Conservation (phyloP, 208 protist species). For the Crithidia thermophila region DNA sequence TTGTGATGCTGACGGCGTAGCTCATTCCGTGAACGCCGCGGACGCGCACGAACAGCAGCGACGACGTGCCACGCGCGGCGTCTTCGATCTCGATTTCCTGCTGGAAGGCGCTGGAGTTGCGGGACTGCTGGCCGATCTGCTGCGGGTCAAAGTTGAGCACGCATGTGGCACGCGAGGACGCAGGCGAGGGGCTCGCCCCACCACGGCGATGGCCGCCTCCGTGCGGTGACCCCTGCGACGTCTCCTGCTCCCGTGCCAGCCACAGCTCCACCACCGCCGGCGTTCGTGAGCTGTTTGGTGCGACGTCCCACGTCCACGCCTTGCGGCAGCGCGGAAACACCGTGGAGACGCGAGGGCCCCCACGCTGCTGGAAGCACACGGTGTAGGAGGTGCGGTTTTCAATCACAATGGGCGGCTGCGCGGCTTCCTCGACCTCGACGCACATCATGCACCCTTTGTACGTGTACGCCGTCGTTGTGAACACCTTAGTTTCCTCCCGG, state of each 20-base stretch:
- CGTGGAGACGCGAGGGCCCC: slow-evolving; percentile 20
- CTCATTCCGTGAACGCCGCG: slow-evolving; percentile 58
- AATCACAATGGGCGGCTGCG: slow-evolving; percentile 62
- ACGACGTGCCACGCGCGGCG: slow-evolving; percentile 9
- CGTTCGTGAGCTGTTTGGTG: background rate
- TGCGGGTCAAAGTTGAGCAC: slow-evolving; percentile 75
- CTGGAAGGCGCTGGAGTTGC: slow-evolving; percentile 23
- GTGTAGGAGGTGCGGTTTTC: slow-evolving; percentile 75
- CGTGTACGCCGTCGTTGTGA: slow-evolving; percentile 36
- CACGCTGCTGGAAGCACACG: slow-evolving; percentile 55
- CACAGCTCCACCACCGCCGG: slow-evolving; percentile 28
- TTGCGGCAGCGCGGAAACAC: slow-evolving; percentile 65
- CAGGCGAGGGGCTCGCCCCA: background rate
- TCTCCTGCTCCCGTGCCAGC: slow-evolving; percentile 3
- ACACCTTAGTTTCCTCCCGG: slow-evolving; percentile 48
- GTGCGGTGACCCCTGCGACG: background rate
- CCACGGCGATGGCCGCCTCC: background rate
- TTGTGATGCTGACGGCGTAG: slow-evolving; percentile 80
- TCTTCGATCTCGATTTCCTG: slow-evolving; percentile 31
- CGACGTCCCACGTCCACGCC: slow-evolving; percentile 63
- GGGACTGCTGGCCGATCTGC: slow-evolving; percentile 12
- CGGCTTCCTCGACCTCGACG: slow-evolving; percentile 52
- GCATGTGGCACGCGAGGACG: background rate
- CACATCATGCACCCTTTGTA: slow-evolving; percentile 52
- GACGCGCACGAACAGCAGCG: slow-evolving; percentile 72